Base-by-base conservation (phyloP, 805 yeast genomes). In the Saccharomycopsis babjevae region DNA sequence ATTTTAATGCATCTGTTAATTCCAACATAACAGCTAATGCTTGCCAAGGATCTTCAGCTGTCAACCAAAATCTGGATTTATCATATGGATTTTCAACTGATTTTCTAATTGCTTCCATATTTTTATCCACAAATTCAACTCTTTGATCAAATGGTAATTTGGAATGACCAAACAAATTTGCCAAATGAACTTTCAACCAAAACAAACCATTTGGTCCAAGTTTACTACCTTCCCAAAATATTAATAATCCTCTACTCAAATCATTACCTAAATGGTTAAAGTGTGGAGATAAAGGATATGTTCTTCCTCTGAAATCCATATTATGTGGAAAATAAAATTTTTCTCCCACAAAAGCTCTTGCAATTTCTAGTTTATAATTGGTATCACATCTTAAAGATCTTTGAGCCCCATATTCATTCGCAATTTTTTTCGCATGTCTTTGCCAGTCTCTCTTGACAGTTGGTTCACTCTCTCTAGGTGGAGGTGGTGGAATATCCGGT, bases 381-480 rank as follows among this genome's bases (percentile, higher is more conserved):
- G 89, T 79, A 72, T 92, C 97, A 75, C 99, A 94, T 72, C 99
- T 83, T 70, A 86, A 88, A 0, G 98, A 92, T 72, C 94, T 83
- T 64, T 80, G 77, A 25, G 86, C 77, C 11, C 88, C 82, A 63
- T 84, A 84, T 52, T 82, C 85, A 65, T 83, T 81, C 22, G 84
- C 78, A 8, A 82, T 67, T 42, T 76, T 77, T 60, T 83, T 84
- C 61, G 88, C 82, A 57, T 76, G 72, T 32, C 83, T 76, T 66
- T 84, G 84, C 81, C 94, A 89, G 57, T 83, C 86, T 61, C 84
- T 79, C 54, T 86, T 78, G 8, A 76, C 86, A 20, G 79, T 73
- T 0, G 97, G 97, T 60, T 89, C 96, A 1, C 89, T 81, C 62
- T 83, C 82, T 58, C 77, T 69, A 7, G 82, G 75, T 0, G 97